Conservation (phyloP, 148 eudicot genomes). For the Heliosperma pusillum region DNA sequence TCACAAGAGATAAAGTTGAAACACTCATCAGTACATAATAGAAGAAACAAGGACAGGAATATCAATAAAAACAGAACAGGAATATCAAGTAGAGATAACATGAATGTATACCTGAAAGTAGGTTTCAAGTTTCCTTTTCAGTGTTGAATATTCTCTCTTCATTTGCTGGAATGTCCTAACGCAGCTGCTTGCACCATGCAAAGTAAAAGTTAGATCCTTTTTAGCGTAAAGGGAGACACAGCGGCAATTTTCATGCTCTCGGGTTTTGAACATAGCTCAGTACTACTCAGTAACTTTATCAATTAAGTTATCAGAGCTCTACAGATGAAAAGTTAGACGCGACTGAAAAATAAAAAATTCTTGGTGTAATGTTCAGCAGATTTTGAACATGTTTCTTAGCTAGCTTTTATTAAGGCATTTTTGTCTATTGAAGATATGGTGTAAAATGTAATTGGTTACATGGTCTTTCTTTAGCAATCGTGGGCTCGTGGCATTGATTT, state of each 20-base stretch:
- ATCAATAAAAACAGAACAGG: not conserved
- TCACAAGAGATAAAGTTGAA: not conserved
- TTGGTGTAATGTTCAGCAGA: not conserved
- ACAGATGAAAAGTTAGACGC: constrained; percentile 11
- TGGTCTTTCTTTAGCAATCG: too few relatives aligned
- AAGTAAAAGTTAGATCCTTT: not conserved
- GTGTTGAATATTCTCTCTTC: constrained; percentile 72
- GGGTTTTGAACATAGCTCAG: not conserved
- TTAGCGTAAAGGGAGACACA: not conserved
- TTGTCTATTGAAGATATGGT: not conserved
- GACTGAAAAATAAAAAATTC: constrained; percentile 2
- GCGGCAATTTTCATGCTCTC: not conserved
- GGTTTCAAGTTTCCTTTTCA: constrained; percentile 70
- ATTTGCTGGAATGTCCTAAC: constrained; percentile 70
- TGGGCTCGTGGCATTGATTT: too few relatives aligned
- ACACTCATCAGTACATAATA: not conserved
- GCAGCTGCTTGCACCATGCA: constrained; percentile 47
- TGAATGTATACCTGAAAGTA: constrained; percentile 69
- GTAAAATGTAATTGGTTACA: too few relatives aligned
- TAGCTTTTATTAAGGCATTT: not conserved
- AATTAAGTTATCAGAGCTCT: not conserved
- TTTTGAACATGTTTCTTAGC: constrained; percentile 16
- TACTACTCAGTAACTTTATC: not conserved
- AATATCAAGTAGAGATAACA: constrained; percentile 13
- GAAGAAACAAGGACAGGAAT: constrained; percentile 18